Evolutionary conservation across 2,329 filamentous ascomycete genomes (phyloP), one percentile per base, ranked within the genome.

Genomic region (Allantophomopsis cytisporea): DNA sequence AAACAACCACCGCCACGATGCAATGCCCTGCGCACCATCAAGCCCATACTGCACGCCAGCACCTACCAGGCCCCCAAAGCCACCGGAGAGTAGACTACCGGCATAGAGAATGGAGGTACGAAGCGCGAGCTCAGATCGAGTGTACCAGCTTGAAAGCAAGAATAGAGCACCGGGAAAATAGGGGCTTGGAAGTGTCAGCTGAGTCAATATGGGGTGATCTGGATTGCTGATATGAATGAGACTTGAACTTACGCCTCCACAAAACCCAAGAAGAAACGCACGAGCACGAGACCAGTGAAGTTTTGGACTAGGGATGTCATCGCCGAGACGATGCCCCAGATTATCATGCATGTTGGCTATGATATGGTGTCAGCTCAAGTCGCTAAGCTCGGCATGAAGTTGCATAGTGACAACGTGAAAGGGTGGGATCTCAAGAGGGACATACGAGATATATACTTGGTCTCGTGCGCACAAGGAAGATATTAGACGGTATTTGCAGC

Each of bases 91-190:
- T 3, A 62, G 54, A 8, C 60, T 58, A 32, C 55, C 46, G 2
- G 36, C 35, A 14, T 47, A 47, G 7, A 47, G 31, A 5, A 47
- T 18, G 5, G 65, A 57, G 43, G 65, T 63, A 1, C 66, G 56
- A 16, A 60, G 51, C 10, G 62, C 61, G 37, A 68, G 49, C 46
- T 72, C 57, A 5, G 48, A 45, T 12, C 62, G 54, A 0, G 56
- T 60, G 36, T 64, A 65, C 62, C 64, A 65, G 5, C 55, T 60
- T 4, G 56, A 60, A 60, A 66, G 62, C 3, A 64, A 41, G 34
- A 64, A 64, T 2, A 69, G 53, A 0, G 63, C 64, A 0, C 65
- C 65, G 0, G 66, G 65, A 36, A 71, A 70, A 45, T 65, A 70
- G 0, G 66, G 68, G 0, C 54, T 54, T 13, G 65, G 58, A 2